Conservation (phyloP, 2,329 filamentous ascomycete genomes). For the Calycina marina region DNA sequence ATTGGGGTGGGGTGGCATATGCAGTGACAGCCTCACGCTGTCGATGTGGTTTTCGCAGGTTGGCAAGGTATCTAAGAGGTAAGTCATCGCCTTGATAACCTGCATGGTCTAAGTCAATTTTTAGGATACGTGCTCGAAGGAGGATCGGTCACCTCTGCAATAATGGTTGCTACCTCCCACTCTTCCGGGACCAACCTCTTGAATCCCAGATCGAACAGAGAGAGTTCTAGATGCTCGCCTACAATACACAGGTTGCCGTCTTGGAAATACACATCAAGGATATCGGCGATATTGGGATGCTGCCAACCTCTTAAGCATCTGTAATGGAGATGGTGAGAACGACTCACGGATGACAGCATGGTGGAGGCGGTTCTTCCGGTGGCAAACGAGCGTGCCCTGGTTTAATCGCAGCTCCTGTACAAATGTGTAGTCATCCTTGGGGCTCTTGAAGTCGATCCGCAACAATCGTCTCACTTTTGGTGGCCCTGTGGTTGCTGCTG, state of each 20-base stretch:
- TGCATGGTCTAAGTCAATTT: conserved; percentile 3
- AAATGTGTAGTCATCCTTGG: conserved; percentile 8
- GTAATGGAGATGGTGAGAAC: conserved; percentile 5
- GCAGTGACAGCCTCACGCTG: conserved; percentile 7
- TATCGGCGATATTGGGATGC: conserved; percentile 9
- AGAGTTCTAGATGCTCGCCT: conserved; percentile 7
- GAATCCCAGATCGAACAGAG: conserved; percentile 8
- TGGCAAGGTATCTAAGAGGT: conserved; percentile 7
- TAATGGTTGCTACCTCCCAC: conserved; percentile 10
- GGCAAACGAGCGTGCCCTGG: too few species aligned
- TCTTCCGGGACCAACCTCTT: conserved; percentile 7
- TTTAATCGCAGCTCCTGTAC: too few species aligned
- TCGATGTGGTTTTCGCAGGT: conserved; percentile 5
- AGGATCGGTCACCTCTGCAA: conserved; percentile 7
- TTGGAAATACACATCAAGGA: conserved; percentile 9
- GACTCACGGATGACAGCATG: conserved; percentile 9
- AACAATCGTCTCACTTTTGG: conserved; percentile 6
- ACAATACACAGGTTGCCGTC: conserved; percentile 6
- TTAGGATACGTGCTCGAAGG: neutral
- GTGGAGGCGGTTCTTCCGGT: conserved; percentile 4
- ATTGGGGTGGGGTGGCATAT: conserved; percentile 2
- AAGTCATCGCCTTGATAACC: conserved; percentile 11
- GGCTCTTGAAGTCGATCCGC: conserved; percentile 7
- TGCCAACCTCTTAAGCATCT: conserved; percentile 8
- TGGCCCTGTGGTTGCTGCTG: neutral